Evolutionary conservation across 495 filamentous ascomycete genomes (phyloP).

Genomic region (Talaromyces liani): DNA sequence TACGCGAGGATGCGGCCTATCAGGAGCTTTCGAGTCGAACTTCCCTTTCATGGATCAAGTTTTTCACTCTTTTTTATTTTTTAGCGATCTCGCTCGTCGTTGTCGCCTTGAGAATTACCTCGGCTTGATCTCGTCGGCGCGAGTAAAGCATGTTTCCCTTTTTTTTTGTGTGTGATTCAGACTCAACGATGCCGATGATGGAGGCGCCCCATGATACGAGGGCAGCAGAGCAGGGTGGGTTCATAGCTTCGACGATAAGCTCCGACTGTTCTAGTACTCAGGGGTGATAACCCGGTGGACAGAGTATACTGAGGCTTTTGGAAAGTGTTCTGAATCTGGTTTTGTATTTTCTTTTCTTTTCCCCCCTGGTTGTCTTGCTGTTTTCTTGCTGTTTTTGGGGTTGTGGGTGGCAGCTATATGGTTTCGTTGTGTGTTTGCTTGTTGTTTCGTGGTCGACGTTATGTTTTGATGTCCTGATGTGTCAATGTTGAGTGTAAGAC

Average conservation of each 20-base stretch:
- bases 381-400: no score
- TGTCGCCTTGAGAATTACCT: no score
- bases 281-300: constrained; percentile 3
- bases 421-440: not conserved
- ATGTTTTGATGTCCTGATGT: not conserved
- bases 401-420: no score
- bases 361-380: not conserved
- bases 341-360: not conserved
- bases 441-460: not conserved
- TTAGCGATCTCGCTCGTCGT: no score
- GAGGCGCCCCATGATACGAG: constrained; percentile 1
- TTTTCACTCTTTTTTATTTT: not conserved
- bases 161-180: not conserved
- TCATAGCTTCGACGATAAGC: constrained; percentile 8
- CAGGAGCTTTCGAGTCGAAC: not conserved
- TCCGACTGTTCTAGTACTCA: constrained; percentile 7
- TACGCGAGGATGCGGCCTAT: not conserved
- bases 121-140: no score
- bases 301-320: constrained; percentile 6
- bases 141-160: not conserved
- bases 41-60: not conserved
- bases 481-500: not conserved
- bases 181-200: not conserved
- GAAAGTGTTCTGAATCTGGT: not conserved
- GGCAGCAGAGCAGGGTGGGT: constrained; percentile 5